A percentile compares a stretch with the other conserved stretches of the same genome.
phyloP scores from a whole-genome alignment of 2,329 filamentous ascomycete genomes.

The Ceratocystis papillata region DNA sequence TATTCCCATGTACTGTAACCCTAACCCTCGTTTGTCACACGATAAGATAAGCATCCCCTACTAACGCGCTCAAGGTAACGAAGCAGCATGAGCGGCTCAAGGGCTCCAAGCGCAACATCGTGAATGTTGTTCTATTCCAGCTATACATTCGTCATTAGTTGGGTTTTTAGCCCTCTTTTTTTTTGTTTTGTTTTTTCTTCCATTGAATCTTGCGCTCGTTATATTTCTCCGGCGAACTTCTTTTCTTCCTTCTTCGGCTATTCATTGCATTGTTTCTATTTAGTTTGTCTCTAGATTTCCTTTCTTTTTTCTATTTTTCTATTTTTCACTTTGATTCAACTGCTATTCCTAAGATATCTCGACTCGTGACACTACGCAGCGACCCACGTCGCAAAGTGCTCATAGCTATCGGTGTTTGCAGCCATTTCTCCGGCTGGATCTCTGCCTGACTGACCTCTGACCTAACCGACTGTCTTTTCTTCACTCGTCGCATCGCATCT shows the following conservation, averaged over 20 bases:
- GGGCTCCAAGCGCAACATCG: background rate
- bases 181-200: background rate
- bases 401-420: background rate
- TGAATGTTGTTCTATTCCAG: background rate
- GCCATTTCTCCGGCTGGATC: background rate
- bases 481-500: background rate
- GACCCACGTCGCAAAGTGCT: background rate
- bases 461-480: too few species aligned
- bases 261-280: conserved; percentile 1
- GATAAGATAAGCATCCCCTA: background rate
- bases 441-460: background rate
- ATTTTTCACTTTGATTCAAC: background rate
- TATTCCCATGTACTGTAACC: background rate
- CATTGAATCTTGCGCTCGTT: background rate
- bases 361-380: background rate
- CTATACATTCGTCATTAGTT: background rate
- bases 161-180: background rate
- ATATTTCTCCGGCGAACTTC: background rate
- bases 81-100: background rate
- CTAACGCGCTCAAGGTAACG: background rate
- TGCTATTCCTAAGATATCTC: conserved; percentile 2
- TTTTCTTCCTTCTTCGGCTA: background rate
- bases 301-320: background rate
- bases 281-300: background rate
- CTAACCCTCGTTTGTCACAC: background rate